Evolutionary conservation across 345 rosid genomes (phyloP).

Genomic region (Eucalyptus microcorys): DNA sequence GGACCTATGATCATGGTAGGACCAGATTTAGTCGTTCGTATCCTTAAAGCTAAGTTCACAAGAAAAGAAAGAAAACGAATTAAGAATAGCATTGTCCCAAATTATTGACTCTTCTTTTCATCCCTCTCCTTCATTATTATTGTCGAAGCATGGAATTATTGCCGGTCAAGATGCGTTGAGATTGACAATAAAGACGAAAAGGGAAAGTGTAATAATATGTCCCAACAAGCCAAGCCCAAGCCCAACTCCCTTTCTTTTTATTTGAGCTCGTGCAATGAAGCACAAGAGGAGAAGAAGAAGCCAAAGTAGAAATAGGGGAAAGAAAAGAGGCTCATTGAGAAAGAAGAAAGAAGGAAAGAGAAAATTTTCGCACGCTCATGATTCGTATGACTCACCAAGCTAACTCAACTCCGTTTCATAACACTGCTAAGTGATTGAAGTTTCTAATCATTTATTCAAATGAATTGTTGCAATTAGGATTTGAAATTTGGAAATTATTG

Average conservation of each 20-base stretch:
- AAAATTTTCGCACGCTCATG: too few relatives aligned
- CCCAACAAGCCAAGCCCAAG: too few relatives aligned
- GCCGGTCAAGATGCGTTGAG: neutral
- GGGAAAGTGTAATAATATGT: neutral
- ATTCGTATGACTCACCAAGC: too few relatives aligned
- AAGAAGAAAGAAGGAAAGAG: too few relatives aligned
- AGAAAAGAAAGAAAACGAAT: neutral
- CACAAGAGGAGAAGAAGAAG: too few relatives aligned
- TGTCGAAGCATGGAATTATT: neutral
- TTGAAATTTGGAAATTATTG: too few relatives aligned
- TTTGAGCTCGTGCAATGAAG: too few relatives aligned
- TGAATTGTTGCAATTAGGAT: fast-evolving
- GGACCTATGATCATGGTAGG: neutral
- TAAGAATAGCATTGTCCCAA: neutral
- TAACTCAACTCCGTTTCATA: fast-evolving
- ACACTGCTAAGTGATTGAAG: too few relatives aligned
- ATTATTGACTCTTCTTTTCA: neutral
- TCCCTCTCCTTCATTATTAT: neutral
- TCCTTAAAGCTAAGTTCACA: neutral
- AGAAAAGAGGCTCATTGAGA: too few relatives aligned
- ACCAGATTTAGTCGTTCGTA: neutral
- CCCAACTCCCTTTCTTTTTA: too few relatives aligned
- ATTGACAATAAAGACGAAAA: neutral
- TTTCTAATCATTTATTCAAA: too few relatives aligned
- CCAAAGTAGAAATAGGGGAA: too few relatives aligned